phyloP scores from a whole-genome alignment of 2,329 filamentous ascomycete species.

The Ceratocystis ficicola region DNA sequence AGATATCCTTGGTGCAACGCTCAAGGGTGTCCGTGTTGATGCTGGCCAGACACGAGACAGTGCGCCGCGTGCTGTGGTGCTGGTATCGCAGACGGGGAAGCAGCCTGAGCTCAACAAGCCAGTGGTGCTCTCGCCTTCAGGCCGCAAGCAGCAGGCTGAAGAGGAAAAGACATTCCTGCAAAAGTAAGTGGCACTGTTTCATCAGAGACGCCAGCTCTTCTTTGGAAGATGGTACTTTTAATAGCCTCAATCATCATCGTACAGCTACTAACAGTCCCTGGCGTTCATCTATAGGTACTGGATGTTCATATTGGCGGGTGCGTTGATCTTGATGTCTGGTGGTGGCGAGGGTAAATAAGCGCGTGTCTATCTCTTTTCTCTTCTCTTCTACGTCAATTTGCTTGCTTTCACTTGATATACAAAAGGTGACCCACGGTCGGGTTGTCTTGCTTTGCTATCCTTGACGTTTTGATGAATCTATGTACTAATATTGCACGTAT shows the following conservation, averaged over 20 bases:
- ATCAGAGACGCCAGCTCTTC: not conserved
- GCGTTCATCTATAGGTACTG: constrained; percentile 42
- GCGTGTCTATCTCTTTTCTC: not conserved
- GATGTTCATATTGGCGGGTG: constrained; percentile 48
- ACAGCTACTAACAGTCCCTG: not conserved
- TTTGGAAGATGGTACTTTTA: not conserved
- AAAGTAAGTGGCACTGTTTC: constrained; percentile 39
- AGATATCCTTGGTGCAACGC: constrained; percentile 38
- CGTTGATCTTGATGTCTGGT: constrained; percentile 42
- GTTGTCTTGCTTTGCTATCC: not conserved
- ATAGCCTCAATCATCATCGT: not conserved
- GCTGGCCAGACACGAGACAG: constrained; percentile 54
- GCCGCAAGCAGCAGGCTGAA: constrained; percentile 45
- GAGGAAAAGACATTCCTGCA: constrained; percentile 55
- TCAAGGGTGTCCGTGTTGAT: constrained; percentile 48
- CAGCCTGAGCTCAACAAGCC: constrained; percentile 52
- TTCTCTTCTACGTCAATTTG: constrained; percentile 9
- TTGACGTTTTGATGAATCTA: constrained; percentile 1
- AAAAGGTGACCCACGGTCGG: not conserved
- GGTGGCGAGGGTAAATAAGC: constrained; percentile 41
- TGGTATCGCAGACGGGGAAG: constrained; percentile 38
- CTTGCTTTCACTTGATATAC: constrained; percentile 4
- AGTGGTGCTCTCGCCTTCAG: constrained; percentile 43
- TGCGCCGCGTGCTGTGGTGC: constrained; percentile 45
- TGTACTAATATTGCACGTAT: constrained; percentile 6